Base-by-base conservation (phyloP, 331 rosid genomes). In the Rosa hybrid region DNA sequence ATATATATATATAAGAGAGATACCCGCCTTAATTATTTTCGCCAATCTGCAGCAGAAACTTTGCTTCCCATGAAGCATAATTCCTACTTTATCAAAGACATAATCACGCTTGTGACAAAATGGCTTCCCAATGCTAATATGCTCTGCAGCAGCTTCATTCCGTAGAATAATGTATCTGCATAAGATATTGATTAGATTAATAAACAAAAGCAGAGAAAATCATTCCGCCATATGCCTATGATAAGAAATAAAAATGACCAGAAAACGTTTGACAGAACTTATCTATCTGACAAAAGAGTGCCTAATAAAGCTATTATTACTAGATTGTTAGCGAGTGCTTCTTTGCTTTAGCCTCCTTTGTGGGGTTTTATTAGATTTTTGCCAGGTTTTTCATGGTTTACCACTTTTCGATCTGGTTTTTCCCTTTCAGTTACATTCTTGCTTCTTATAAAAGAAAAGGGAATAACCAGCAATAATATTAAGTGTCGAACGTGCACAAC, bases 51-150 rank as follows among this genome's bases (percentile, higher is more conserved):
- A 84, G 88, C 89, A 90, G 87, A 94, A 94, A 81, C 87, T 87
- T 74, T 39, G 90, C 84, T 88, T 92, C 56, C 97, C 98, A 64
- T 94, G 90, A 74, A 92, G 97, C 95, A 94, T 86, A 87, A 94
- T 74, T 78, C 97, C 91, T 49, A 90, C 90, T 60, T 82, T 81
- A 45, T 89, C 94, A 82, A 94, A 92, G 57, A 91, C 82, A 84
- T 68, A 84, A 48, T 71, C 84, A 78, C 3, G 78, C 79, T 68
- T 45, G 39, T 69, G 75, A 63, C 23, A 77, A 81, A 80, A 74
- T 73, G 77, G 77, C 83, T 23, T 86, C 77, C 89, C 83, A 16
- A 78, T 81, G 62, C 81, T 72, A 23, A 79, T 77, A 81, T 78
- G 50, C 62, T 78, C 79, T 81, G 84, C 85, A 80, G 85, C 87